Conservation (phyloP, 768 basidiomycete species). For the Pulveroboletus frians region DNA sequence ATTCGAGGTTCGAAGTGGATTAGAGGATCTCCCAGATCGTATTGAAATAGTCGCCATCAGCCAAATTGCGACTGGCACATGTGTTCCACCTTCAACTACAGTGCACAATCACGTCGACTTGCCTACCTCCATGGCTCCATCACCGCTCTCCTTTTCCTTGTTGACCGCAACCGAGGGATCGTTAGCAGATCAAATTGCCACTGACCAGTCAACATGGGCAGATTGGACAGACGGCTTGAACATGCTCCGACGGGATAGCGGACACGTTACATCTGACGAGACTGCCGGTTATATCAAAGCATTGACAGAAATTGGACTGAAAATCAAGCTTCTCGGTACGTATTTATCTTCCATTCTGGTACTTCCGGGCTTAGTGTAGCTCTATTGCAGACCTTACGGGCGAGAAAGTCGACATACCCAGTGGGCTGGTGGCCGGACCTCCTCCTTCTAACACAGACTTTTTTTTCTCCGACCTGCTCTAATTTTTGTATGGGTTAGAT, state of each 20-base stretch:
- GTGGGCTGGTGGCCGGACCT: slow-evolving; percentile 67
- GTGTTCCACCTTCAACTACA: slow-evolving; percentile 61
- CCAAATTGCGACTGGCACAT: slow-evolving; percentile 74
- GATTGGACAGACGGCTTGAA: slow-evolving; percentile 95
- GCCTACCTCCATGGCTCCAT: slow-evolving; percentile 50
- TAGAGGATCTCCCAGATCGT: slow-evolving; percentile 84
- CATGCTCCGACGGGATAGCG: slow-evolving; percentile 76
- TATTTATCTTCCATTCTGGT: slow-evolving; percentile 1
- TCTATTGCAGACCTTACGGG: slow-evolving; percentile 70
- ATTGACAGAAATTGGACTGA: slow-evolving; percentile 86
- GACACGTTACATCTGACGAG: slow-evolving; percentile 79
- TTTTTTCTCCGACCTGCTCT: slow-evolving; percentile 69
- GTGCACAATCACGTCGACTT: slow-evolving; percentile 58
- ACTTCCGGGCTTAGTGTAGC: neutral
- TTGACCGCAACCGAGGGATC: slow-evolving; percentile 65
- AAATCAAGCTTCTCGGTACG: slow-evolving; percentile 83
- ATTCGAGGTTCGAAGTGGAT: slow-evolving; percentile 70
- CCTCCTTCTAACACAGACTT: slow-evolving; percentile 79
- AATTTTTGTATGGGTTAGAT: slow-evolving; percentile 14
- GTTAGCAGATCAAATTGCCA: slow-evolving; percentile 73
- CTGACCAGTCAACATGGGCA: slow-evolving; percentile 74
- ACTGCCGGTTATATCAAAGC: slow-evolving; percentile 83
- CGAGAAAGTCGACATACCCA: slow-evolving; percentile 85
- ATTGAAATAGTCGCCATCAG: slow-evolving; percentile 77
- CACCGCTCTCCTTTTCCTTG: slow-evolving; percentile 73